A percentile compares a stretch with the other conserved stretches of the same genome.
Conservation (phyloP, 2,329 filamentous ascomycete species). For the Colletotrichum musae region DNA sequence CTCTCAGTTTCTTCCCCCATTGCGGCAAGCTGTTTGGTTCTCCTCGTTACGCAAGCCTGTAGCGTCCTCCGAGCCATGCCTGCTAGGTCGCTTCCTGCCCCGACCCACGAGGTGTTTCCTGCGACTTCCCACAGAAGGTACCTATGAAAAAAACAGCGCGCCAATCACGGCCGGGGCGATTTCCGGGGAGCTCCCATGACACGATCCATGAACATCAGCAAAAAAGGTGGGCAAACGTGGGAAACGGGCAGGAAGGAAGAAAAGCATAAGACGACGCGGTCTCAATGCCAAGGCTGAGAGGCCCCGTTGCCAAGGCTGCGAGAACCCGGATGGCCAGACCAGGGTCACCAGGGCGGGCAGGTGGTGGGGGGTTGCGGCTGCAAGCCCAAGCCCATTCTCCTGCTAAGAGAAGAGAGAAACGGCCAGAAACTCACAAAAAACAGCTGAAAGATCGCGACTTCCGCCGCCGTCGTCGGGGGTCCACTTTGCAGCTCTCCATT, state of each 20-base stretch:
- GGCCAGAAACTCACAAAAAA: not conserved
- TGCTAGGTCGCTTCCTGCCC: not conserved
- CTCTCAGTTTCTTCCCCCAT: not conserved
- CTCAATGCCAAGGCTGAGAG: conserved; percentile 39
- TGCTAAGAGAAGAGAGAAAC: too few species aligned
- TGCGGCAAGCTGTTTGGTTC: not conserved
- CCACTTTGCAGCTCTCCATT: not conserved
- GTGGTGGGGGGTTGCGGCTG: not conserved
- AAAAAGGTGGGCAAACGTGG: not conserved
- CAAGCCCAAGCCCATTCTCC: too few species aligned
- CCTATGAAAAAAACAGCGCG: not conserved
- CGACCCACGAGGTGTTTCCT: too few species aligned
- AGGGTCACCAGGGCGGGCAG: not conserved
- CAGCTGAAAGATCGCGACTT: too few species aligned
- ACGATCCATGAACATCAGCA: not conserved
- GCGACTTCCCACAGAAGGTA: not conserved
- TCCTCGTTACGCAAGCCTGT: conserved; percentile 12
- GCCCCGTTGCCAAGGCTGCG: conserved; percentile 36
- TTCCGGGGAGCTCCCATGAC: not conserved
- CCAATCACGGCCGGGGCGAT: conserved; percentile 13
- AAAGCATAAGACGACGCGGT: conserved; percentile 35
- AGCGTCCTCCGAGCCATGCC: conserved; percentile 2
- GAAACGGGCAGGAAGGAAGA: conserved; percentile 2
- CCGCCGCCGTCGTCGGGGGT: too few species aligned
- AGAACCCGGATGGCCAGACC: conserved; percentile 33